Evolutionary conservation across 148 eudicot species (phyloP), one percentile per base, ranked within the genome.

Genomic region (Heliamphora exappendiculata): DNA sequence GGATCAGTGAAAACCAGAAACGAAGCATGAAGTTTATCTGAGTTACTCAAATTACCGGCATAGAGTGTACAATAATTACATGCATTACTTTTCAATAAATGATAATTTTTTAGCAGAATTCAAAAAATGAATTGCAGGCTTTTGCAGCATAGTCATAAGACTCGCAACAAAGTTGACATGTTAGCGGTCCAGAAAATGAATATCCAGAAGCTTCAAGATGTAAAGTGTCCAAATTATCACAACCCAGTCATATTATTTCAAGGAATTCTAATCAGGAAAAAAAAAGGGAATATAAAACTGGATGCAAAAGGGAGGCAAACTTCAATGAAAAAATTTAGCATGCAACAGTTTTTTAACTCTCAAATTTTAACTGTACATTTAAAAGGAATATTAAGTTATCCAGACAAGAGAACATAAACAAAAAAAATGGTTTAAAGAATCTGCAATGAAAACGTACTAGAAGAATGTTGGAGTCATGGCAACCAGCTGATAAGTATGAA

Each of bases 161-260:
- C 47, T 42, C 47, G 45, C 26, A n/a, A 75, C 42, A 75, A 33
- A 75, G 33, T 74, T 24, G 34, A n/a, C 41, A 9, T 28, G 57
- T 39, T 49, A 24, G 39, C n/a, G 44, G 31, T 22, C 49, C 34
- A 19, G 20, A 47, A 42, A 47, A 75, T 28, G 31, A 75, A 39
- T 20, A 73, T 51, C 51, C 37, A 29, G 37, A 37, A 72, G 47
- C 47, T 55, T 72, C 33, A 72, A 54, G 64, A 54, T 72, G 33
- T 14, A 60, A 53, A 53, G 36, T 0, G 51, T 39, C 49, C 50
- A 39, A 4, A 39, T 73, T 7, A 37, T 37, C 3, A 5, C 22
- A 22, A 69, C 1, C 73, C 20, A 69, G 47, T 26, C 47, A n/a
- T 72, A 28, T 36, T 53, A 19, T 51, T 34, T 26, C 42, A 72